These are phyloP conservation scores for Solanum pimpinellifolium DNA, from an alignment of 257 asterid genomes.

Conservation along the genomic window DNA sequence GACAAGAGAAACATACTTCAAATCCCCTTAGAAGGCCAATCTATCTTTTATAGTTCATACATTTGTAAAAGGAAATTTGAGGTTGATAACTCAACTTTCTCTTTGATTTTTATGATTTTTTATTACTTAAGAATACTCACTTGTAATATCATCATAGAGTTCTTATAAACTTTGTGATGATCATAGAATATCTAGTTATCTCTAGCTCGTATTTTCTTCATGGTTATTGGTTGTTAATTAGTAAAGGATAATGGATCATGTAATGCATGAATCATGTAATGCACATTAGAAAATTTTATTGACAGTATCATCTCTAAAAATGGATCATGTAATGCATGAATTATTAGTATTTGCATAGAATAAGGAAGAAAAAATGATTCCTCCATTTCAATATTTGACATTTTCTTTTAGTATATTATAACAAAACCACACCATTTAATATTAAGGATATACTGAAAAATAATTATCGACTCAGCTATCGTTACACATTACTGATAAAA, in stretches of 20 bases:
- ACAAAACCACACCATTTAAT: neutral
- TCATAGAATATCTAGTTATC: neutral
- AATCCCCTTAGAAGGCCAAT: too few relatives aligned
- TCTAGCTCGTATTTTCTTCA: neutral
- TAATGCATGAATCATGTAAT: too few relatives aligned
- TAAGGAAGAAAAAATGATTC: too few relatives aligned
- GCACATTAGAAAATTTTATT: rapidly evolving
- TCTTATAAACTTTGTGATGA: neutral
- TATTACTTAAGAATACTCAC: neutral
- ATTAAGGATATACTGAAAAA: neutral
- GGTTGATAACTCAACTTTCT: neutral
- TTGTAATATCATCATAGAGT: neutral
- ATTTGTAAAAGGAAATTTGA: neutral
- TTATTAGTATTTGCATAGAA: neutral
- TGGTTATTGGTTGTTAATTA: neutral
- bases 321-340: too few relatives aligned
- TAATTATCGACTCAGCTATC: neutral
- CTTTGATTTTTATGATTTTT: neutral
- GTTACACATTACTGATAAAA: neutral
- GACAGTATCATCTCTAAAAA: neutral
- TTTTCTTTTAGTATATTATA: neutral
- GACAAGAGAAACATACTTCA: neutral
- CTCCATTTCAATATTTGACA: neutral
- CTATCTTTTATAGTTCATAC: neutral
- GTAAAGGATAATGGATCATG: neutral